phyloP scores from a whole-genome alignment of 495 filamentous ascomycete species.

The Ascodesmis nigricans region DNA sequence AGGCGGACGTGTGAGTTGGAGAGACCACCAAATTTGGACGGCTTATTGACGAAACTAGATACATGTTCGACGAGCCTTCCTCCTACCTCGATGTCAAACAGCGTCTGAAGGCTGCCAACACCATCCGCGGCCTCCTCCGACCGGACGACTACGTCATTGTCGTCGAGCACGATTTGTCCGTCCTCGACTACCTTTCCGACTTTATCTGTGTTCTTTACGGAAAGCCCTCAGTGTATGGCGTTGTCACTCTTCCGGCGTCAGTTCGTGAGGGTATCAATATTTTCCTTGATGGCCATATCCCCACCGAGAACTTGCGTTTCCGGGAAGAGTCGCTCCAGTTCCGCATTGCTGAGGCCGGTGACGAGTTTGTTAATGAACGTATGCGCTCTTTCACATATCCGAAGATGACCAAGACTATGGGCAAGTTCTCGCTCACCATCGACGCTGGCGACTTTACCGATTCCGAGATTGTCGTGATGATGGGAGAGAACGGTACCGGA shows the following conservation, averaged over 20 bases:
- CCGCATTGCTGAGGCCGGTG: constrained; percentile 76
- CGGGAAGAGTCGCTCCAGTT: constrained; percentile 91
- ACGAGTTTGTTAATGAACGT: constrained; percentile 75
- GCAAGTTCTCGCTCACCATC: constrained; percentile 63
- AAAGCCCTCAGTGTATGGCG: constrained; percentile 84
- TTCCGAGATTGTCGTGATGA: constrained; percentile 97
- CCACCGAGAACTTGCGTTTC: constrained; percentile 96
- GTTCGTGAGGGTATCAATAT: constrained; percentile 99
- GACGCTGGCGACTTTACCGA: constrained; percentile 79
- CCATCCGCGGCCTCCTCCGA: constrained; percentile 71
- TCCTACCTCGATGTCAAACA: constrained; percentile 98
- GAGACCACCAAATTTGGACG: not conserved
- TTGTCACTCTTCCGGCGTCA: constrained; percentile 87
- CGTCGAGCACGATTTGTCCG: constrained; percentile 95
- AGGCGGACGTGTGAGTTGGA: constrained; percentile 64
- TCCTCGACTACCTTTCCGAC: constrained; percentile 93
- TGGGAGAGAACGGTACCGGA: constrained; percentile 92
- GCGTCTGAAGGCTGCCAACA: constrained; percentile 71
- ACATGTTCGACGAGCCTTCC: constrained; percentile 99
- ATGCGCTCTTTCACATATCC: constrained; percentile 71
- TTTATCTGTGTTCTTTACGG: constrained; percentile 96
- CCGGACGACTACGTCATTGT: constrained; percentile 92
- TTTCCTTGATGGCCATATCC: constrained; percentile 93
- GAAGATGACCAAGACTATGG: constrained; percentile 79
- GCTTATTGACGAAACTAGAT: constrained; percentile 28